Evolutionary conservation across 805 yeast genomes (phyloP), one percentile per base, ranked within the genome.

Genomic region (Wickerhamomyces bovis): DNA sequence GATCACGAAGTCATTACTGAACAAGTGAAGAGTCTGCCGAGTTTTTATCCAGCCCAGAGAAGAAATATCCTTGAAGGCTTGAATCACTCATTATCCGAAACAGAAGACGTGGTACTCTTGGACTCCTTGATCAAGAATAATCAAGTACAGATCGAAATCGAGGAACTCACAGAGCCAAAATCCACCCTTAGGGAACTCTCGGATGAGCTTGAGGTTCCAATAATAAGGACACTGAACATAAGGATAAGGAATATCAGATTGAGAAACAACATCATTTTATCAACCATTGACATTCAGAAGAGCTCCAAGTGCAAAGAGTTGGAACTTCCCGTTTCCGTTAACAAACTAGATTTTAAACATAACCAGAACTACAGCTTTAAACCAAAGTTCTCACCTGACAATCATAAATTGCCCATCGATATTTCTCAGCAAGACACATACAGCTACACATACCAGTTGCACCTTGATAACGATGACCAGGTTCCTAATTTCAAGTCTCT

Each of bases 241-340:
- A 66, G 71, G 44, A 59, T 78, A 16, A 65, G 74, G 40, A 72
- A 77, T 26, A 68, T 77, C 8, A 72, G 71, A 48, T 72, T 80
- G 6, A 75, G 77, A 6, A 77, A 78, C 9, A 63, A 71, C 46
- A 55, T 69, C 3, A 53, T 78, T 2, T 57, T 78, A n/a, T 70
- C 79, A 1, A 72, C 77, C 1, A 58, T 78, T 40, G 76, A 72
- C 44, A 59, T 78, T 11, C 80, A 75, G 47, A 63, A 72, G 2
- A 68, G 80, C 1, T 75, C 72, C 3, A 71, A 62, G 30, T 59
- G 76, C 15, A 58, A 55, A 38, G 52, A 50, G 12, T 38, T 44
- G n/a, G 48, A 48, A 6, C 46, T 57, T 59, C 10, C 41, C 41
- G n/a, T 45, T 56, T 20, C 53, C 40, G 2, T 43, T 43, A 1